A percentile compares a stretch with the other conserved stretches of the same genome.
Evolutionary conservation across 169 alveolate species (phyloP).

Genomic region (Condylostoma magnum): DNA sequence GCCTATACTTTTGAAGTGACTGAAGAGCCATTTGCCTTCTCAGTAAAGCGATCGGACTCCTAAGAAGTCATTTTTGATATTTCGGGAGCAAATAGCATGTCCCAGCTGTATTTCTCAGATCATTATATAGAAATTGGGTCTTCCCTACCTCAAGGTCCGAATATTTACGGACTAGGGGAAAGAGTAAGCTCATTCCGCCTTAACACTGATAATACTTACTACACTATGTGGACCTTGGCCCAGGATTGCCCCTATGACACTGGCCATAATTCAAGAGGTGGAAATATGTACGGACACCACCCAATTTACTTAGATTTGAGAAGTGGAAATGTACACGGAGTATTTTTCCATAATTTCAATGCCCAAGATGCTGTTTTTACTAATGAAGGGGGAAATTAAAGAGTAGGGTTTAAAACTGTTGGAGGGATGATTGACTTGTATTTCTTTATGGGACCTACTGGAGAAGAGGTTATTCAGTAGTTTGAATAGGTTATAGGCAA

Average conservation of each 20-base stretch:
- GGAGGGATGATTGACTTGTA: constrained; percentile 70
- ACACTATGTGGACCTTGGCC: constrained; percentile 23
- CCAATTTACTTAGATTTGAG: constrained; percentile 40
- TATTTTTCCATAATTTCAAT: constrained; percentile 32
- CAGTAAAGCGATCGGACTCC: neutral
- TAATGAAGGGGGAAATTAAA: too few relatives aligned
- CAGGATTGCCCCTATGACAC: neutral
- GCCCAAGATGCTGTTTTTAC: constrained; percentile 39
- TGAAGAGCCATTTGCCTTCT: neutral
- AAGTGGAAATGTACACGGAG: constrained; percentile 31
- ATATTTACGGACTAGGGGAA: constrained; percentile 28
- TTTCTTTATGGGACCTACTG: constrained; percentile 44
- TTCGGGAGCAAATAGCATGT: neutral
- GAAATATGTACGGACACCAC: constrained; percentile 48
- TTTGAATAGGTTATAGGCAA: constrained; percentile 60
- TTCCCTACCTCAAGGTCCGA: neutral
- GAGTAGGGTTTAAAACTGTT: constrained; percentile 19
- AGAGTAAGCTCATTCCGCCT: constrained; percentile 9
- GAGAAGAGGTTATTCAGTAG: constrained; percentile 50
- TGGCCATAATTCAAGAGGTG: constrained; percentile 23
- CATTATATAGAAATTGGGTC: neutral
- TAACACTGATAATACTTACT: neutral
- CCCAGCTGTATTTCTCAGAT: constrained; percentile 1
- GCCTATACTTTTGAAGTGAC: neutral
- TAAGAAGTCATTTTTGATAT: neutral